phyloP scores from a whole-genome alignment of 768 basidiomycete species.

The Lactifluus volemus region DNA sequence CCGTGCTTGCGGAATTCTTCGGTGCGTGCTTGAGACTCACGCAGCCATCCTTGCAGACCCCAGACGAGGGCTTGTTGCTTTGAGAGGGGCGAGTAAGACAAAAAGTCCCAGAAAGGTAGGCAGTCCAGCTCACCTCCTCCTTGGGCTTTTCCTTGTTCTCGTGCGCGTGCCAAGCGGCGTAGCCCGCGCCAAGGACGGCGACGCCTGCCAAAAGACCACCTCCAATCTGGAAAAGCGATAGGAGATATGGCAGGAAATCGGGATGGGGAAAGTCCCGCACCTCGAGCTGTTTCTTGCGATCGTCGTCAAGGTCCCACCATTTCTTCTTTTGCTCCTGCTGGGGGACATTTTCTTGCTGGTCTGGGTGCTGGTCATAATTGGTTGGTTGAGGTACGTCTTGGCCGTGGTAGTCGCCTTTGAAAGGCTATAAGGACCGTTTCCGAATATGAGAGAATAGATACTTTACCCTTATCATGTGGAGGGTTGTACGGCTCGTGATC shows the following conservation, averaged over 20 bases:
- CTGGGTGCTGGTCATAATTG: constrained; percentile 22
- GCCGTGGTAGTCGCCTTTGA: constrained; percentile 1
- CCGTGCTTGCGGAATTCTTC: constrained; percentile 37
- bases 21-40: constrained; percentile 48
- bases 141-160: constrained; percentile 37
- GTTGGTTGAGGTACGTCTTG: constrained; percentile 16
- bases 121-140: constrained; percentile 40
- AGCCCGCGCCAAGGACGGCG: constrained; percentile 44
- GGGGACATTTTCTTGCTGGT: constrained; percentile 26
- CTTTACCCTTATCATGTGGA: constrained; percentile 18
- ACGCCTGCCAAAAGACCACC: constrained; percentile 52
- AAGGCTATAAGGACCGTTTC: not conserved
- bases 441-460: not conserved
- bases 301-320: constrained; percentile 48
- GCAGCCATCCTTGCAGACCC: constrained; percentile 45
- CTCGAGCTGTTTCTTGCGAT: constrained; percentile 51
- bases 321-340: constrained; percentile 43
- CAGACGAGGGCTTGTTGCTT: constrained; percentile 46
- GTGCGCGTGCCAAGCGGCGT: constrained; percentile 45
- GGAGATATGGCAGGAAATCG: not conserved
- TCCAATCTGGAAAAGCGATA: constrained; percentile 38
- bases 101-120: not conserved
- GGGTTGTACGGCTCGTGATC: constrained; percentile 7
- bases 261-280: constrained; percentile 25
- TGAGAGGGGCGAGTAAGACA: not conserved